Conservation (phyloP, 2,329 filamentous ascomycete genomes). For the Zymoseptoria tritici region DNA sequence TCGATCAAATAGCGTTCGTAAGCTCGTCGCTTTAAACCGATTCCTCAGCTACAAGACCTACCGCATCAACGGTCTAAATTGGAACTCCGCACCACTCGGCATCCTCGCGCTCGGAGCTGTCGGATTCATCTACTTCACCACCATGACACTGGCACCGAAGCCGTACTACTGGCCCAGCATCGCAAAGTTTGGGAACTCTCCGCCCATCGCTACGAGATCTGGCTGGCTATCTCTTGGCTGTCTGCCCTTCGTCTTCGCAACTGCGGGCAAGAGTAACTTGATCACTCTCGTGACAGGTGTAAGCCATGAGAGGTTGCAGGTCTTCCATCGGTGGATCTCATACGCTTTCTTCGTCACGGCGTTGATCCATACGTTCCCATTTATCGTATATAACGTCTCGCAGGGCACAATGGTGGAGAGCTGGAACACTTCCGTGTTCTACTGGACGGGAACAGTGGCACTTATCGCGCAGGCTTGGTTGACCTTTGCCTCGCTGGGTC, state of each 20-base stretch:
- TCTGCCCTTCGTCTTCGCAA: constrained; percentile 43
- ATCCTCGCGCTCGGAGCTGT: constrained; percentile 34
- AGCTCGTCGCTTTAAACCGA: constrained; percentile 31
- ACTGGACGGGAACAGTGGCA: constrained; percentile 51
- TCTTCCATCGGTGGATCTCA: constrained; percentile 49
- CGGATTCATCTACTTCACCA: constrained; percentile 43
- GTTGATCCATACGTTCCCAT: constrained; percentile 54
- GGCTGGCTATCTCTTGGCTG: constrained; percentile 48
- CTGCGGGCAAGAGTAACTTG: constrained; percentile 46
- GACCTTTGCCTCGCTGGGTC: constrained; percentile 47
- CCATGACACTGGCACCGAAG: constrained; percentile 32
- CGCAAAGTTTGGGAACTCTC: constrained; percentile 41
- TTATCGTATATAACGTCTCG: constrained; percentile 46
- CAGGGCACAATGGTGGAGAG: constrained; percentile 43
- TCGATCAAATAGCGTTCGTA: constrained; percentile 12
- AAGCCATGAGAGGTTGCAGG: constrained; percentile 50
- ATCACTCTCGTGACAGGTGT: constrained; percentile 49
- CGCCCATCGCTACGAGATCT: constrained; percentile 46
- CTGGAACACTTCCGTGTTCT: constrained; percentile 42
- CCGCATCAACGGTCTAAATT: constrained; percentile 29
- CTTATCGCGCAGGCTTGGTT: constrained; percentile 49
- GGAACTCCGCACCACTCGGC: constrained; percentile 41
- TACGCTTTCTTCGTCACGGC: constrained; percentile 52
- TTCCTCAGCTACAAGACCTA: constrained; percentile 39
- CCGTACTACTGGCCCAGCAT: constrained; percentile 48